A percentile compares a stretch with the other conserved stretches of the same genome.
Evolutionary conservation across 2,329 filamentous ascomycete genomes (phyloP).

Genomic region (Ceratocystis ficicola): DNA sequence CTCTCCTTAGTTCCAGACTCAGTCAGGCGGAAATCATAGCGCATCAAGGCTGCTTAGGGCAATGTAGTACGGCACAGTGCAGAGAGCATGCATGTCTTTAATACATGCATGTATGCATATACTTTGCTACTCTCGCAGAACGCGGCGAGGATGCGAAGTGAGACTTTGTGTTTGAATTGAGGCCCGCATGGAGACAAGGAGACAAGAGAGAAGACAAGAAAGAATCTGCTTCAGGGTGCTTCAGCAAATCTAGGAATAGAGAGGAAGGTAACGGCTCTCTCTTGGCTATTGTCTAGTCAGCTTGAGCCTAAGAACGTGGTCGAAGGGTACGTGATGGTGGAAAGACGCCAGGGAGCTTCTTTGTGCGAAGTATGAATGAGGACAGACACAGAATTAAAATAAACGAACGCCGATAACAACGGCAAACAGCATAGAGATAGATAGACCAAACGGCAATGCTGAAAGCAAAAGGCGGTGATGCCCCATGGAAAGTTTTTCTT

Average conservation of each 20-base stretch:
- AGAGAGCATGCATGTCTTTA: not conserved
- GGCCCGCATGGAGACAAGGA: not conserved
- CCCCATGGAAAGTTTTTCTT: not conserved
- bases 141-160: not conserved
- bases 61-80: constrained; percentile 9
- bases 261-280: too few relatives aligned
- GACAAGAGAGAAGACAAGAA: not conserved
- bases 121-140: not conserved
- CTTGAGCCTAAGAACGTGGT: not conserved
- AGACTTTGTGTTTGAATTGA: not conserved
- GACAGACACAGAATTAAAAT: too few relatives aligned
- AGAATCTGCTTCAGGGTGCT: too few relatives aligned
- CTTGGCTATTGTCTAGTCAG: not conserved
- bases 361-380: too few relatives aligned
- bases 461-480: not conserved
- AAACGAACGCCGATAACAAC: too few relatives aligned
- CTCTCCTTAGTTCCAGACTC: not conserved
- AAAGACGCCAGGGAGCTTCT: too few relatives aligned
- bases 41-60: not conserved
- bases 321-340: not conserved
- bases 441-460: too few relatives aligned
- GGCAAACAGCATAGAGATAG: too few relatives aligned
- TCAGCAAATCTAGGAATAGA: too few relatives aligned
- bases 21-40: not conserved
- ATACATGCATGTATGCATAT: not conserved